Evolutionary conservation across 371 early-diverging fungal species (phyloP).

Genomic region (Mortierella sp.): DNA sequence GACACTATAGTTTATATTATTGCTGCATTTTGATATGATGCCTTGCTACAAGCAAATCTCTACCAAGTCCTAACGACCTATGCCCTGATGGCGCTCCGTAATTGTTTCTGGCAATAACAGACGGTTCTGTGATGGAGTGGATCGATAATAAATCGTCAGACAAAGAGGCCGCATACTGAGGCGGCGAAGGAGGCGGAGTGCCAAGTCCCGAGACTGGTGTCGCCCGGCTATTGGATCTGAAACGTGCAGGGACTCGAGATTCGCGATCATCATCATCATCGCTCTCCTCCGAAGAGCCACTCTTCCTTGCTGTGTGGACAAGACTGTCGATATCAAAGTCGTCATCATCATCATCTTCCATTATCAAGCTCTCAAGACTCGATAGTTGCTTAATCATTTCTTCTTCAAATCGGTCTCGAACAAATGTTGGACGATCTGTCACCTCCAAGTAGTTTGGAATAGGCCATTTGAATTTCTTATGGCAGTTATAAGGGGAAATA

Average conservation of each 20-base stretch:
- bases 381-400: constrained; percentile 47
- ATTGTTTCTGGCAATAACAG: background rate
- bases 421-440: constrained; percentile 26
- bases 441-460: constrained; percentile 43
- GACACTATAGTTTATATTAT: background rate
- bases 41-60: background rate
- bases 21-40: background rate
- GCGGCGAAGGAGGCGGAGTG: constrained; percentile 35
- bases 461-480: constrained; percentile 25
- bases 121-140: background rate
- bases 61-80: background rate
- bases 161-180: background rate
- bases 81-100: background rate
- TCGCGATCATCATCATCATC: constrained; percentile 12
- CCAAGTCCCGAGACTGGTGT: constrained; percentile 2
- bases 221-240: constrained; percentile 6
- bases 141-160: constrained; percentile 11
- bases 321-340: constrained; percentile 16
- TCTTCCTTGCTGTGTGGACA: constrained; percentile 9
- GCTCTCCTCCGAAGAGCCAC: constrained; percentile 17
- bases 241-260: constrained; percentile 17
- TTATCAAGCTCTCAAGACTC: constrained; percentile 38
- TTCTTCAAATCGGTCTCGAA: constrained; percentile 46
- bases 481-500: constrained; percentile 2
- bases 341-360: constrained; percentile 30